Percentiles rank a stretch among this genome's conserved stretches.
Conservation (phyloP, 2,329 filamentous ascomycete genomes). For the Diplodia corticola region DNA sequence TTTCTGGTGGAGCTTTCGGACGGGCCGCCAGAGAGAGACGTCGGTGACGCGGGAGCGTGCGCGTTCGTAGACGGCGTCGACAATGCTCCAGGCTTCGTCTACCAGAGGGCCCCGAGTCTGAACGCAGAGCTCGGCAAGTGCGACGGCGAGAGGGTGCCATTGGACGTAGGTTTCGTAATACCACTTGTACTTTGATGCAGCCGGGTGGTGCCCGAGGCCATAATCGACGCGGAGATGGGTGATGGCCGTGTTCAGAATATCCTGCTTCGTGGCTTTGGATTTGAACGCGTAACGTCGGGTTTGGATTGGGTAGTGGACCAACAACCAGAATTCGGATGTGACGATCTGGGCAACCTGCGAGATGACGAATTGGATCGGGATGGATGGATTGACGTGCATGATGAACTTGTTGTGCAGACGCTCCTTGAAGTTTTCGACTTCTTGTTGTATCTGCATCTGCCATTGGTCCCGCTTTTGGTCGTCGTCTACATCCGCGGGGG, state of each 20-base stretch:
- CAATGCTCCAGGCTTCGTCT: conserved; percentile 47
- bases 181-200: conserved; percentile 43
- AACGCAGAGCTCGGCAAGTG: conserved; percentile 41
- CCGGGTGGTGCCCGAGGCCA: conserved; percentile 38
- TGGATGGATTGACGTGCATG: conserved; percentile 33
- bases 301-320: conserved; percentile 23
- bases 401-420: conserved; percentile 42
- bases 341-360: conserved; percentile 13
- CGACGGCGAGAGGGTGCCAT: conserved; percentile 56
- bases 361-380: conserved; percentile 9
- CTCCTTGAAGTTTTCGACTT: conserved; percentile 44
- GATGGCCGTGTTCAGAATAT: conserved; percentile 24
- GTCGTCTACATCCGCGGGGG: conserved; percentile 24
- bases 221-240: conserved; percentile 4
- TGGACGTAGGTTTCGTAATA: conserved; percentile 49
- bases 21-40: conserved; percentile 20
- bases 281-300: conserved; percentile 21
- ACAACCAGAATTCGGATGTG: conserved; percentile 17
- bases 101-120: conserved; percentile 32
- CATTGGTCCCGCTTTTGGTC: conserved; percentile 23
- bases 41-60: conserved; percentile 20
- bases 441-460: conserved; percentile 33
- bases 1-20: conserved; percentile 21
- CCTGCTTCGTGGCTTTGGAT: conserved; percentile 36
- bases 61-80: conserved; percentile 45